Base-by-base conservation (phyloP, 148 eudicot species). In the Salicornia ramosissima region DNA sequence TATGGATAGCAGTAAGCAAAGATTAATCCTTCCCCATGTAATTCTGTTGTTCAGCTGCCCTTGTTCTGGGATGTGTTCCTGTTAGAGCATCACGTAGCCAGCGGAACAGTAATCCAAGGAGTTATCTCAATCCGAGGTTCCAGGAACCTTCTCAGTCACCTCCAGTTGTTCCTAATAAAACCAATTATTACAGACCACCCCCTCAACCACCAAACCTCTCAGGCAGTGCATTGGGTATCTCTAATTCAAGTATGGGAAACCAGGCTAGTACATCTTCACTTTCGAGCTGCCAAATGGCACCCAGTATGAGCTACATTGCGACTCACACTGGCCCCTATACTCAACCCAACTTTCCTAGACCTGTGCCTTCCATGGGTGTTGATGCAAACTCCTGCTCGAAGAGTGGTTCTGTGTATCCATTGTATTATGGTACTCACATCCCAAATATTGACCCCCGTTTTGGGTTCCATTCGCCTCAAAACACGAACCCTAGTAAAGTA, bases 11-110 rank as follows among this genome's bases (percentile, higher is more conserved):
- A 26, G 68, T 42, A 50, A 63, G 64, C 62, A 66, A 61, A 29
- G 65, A 69, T 39, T 73, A 40, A 78, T 73, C 26, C 19, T 55
- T 68, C 56, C 30, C 66, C 54, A 11, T 42, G 61, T 66, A 61
- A 71, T 53, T 74, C 63, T 84, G 72, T 73, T 83, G 71, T 78
- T 75, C 89, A 93, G 98, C 98, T 87, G 98, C 98, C 67, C 98
- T 93, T 70, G 83, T 88, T 65, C 73, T 93, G 70, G 98, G 98
- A 25, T 93, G 98, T 79, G 77, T 84, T 69, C 92, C 96, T 22
- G 88, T 88, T 71, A 88, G 90, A 78, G 90, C 92, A 52, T 83
- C 98, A 22, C 84, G 98, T 52, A 90, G 98, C 76, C 88, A 93
- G 72, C 84, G 89, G 34, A 83, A 86, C 66, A 79, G 71, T 68